A percentile compares a stretch with the other conserved stretches of the same genome.
These are phyloP conservation scores for Solanum rostratum DNA, from an alignment of 257 asterid genomes.

Conservation along the genomic window DNA sequence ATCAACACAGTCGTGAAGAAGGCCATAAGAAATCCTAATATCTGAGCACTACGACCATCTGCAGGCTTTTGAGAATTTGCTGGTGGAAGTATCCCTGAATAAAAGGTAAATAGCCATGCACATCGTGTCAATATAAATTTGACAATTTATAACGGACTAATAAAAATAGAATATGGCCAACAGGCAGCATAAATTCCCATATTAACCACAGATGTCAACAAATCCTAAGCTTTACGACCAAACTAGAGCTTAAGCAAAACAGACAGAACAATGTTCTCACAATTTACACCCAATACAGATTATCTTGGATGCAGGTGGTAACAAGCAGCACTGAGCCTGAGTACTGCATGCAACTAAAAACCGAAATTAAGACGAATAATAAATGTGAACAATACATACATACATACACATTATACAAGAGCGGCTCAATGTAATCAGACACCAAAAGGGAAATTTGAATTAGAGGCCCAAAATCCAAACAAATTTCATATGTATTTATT, in stretches of 20 bases:
- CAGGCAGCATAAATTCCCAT: not conserved
- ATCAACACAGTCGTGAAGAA: conserved; percentile 1
- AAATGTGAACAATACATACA: not conserved
- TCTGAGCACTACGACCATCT: not conserved
- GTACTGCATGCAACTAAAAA: not conserved
- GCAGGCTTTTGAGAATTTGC: not conserved
- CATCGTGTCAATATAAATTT: not conserved
- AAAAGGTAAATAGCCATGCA: not conserved
- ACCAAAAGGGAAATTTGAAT: too few relatives aligned
- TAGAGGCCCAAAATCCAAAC: too few relatives aligned
- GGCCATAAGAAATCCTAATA: not conserved
- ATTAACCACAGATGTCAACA: not conserved
- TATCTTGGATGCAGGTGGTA: not conserved
- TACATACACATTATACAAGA: not conserved
- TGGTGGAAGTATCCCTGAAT: conserved; percentile 4
- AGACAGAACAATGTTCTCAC: not conserved
- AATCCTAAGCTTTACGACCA: not conserved
- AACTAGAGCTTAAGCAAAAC: not conserved
- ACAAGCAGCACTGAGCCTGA: not conserved
- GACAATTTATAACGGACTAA: not conserved
- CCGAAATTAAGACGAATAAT: not conserved
- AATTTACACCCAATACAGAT: not conserved
- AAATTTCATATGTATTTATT: too few relatives aligned
- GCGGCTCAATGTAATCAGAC: too few relatives aligned
- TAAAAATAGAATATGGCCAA: not conserved